Conservation (phyloP, 768 basidiomycete genomes). For the Exidia glandulosa region DNA sequence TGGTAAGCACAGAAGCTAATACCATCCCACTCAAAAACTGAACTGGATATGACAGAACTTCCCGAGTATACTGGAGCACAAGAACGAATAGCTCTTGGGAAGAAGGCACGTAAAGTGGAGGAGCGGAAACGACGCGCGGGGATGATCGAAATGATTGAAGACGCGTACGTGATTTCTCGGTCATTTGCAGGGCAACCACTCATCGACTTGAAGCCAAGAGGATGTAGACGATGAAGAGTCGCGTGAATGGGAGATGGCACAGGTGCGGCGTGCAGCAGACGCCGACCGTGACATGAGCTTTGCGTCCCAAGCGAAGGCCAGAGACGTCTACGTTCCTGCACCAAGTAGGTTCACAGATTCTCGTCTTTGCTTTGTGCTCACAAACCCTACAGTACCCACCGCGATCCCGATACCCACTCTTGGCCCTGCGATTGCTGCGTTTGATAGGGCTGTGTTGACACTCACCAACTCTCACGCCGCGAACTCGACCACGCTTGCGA, state of each 20-base stretch:
- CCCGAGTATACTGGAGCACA: slow-evolving; percentile 83
- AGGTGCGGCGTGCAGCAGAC: slow-evolving; percentile 56
- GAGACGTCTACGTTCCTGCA: slow-evolving; percentile 57
- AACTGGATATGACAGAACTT: too few species aligned
- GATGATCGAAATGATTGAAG: slow-evolving; percentile 73
- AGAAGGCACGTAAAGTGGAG: slow-evolving; percentile 66
- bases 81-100: slow-evolving; percentile 76
- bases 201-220: slow-evolving; percentile 21
- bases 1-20: slow-evolving; percentile 34
- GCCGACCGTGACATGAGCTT: not conserved
- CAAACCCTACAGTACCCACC: slow-evolving; percentile 45
- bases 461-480: slow-evolving; percentile 58
- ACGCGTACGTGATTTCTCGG: slow-evolving; percentile 49
- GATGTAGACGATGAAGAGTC: slow-evolving; percentile 80
- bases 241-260: slow-evolving; percentile 76
- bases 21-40: too few species aligned
- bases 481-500: slow-evolving; percentile 44
- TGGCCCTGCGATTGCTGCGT: slow-evolving; percentile 46
- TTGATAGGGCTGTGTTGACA: slow-evolving; percentile 47
- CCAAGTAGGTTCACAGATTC: slow-evolving; percentile 39
- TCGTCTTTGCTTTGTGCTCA: slow-evolving; percentile 8
- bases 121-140: slow-evolving; percentile 51
- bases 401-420: slow-evolving; percentile 54
- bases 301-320: slow-evolving; percentile 14
- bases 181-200: not conserved